A percentile compares a stretch with the other conserved stretches of the same genome.
These are phyloP conservation scores for Nannizziopsis arthrosporioides DNA, from an alignment of 2,329 filamentous ascomycete species.

Conservation along the genomic window DNA sequence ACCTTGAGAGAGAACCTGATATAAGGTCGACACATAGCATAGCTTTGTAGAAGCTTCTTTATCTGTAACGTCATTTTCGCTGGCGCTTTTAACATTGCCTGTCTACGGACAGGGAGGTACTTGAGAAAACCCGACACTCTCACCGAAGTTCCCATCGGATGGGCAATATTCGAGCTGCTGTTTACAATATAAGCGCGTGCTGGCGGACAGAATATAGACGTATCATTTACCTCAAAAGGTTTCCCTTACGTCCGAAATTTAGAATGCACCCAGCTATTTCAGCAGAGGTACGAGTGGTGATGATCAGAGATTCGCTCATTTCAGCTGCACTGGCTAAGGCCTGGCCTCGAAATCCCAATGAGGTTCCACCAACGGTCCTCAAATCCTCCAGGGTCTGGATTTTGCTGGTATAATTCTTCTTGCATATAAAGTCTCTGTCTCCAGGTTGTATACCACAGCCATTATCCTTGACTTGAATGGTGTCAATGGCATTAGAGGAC, in stretches of 20 bases:
- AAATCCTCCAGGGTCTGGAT: conserved; percentile 48
- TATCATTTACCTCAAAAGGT: conserved; percentile 33
- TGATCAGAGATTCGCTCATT: conserved; percentile 41
- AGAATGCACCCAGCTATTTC: conserved; percentile 44
- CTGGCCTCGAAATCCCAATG: conserved; percentile 54
- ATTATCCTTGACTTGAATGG: conserved; percentile 54
- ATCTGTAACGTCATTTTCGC: conserved; percentile 41
- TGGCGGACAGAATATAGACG: neutral
- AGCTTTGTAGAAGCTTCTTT: conserved; percentile 45
- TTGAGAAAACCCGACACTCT: conserved; percentile 47
- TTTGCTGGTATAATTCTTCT: conserved; percentile 53
- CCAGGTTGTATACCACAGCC: conserved; percentile 48
- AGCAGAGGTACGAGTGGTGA: conserved; percentile 47
- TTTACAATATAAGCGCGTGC: conserved; percentile 14
- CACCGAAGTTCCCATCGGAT: conserved; percentile 51
- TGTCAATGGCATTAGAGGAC: conserved; percentile 46
- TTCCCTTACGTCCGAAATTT: conserved; percentile 42
- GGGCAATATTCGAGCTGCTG: conserved; percentile 37
- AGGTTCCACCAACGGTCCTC: conserved; percentile 42
- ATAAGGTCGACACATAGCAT: conserved; percentile 47
- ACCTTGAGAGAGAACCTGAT: conserved; percentile 46
- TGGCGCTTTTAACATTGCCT: conserved; percentile 42
- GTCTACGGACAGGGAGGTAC: conserved; percentile 47
- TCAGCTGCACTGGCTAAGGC: conserved; percentile 52
- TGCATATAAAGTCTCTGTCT: conserved; percentile 46